Percentiles rank a stretch among this genome's conserved stretches.
Conservation (phyloP, 2,329 filamentous ascomycete species). For the Aspergillus fumigatus region DNA sequence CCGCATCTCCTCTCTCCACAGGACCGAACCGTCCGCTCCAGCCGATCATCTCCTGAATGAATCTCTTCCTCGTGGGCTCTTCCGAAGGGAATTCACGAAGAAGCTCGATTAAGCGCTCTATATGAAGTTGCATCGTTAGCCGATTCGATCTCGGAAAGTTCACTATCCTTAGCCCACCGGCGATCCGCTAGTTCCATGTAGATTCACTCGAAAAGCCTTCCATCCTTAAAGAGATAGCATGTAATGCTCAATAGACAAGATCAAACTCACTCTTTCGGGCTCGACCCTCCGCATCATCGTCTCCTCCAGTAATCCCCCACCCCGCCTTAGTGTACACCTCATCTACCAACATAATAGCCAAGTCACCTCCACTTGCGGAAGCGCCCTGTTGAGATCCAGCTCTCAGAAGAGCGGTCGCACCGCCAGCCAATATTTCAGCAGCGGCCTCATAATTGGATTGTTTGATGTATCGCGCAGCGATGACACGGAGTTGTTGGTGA, state of each 20-base stretch:
- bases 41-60: conserved; percentile 76
- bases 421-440: conserved; percentile 78
- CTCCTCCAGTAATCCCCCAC: conserved; percentile 54
- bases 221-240: background rate
- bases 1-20: conserved; percentile 85
- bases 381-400: conserved; percentile 69
- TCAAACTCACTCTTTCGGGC: conserved; percentile 53
- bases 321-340: conserved; percentile 89
- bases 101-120: conserved; percentile 66
- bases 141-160: background rate
- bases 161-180: background rate
- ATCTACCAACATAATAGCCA: conserved; percentile 78
- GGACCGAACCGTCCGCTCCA: conserved; percentile 87
- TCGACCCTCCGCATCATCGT: conserved; percentile 57
- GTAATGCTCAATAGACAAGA: background rate
- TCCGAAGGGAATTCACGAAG: conserved; percentile 73
- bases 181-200: background rate
- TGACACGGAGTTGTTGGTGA: conserved; percentile 94
- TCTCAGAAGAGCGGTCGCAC: conserved; percentile 72
- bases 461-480: conserved; percentile 91
- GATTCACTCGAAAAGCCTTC: background rate
- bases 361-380: conserved; percentile 84
- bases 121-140: conserved; percentile 5
- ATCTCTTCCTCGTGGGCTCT: conserved; percentile 91
- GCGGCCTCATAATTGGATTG: conserved; percentile 77